Evolutionary conservation across 495 filamentous ascomycete species (phyloP), one percentile per base, ranked within the genome.

Genomic region (Daldinia concentrica): DNA sequence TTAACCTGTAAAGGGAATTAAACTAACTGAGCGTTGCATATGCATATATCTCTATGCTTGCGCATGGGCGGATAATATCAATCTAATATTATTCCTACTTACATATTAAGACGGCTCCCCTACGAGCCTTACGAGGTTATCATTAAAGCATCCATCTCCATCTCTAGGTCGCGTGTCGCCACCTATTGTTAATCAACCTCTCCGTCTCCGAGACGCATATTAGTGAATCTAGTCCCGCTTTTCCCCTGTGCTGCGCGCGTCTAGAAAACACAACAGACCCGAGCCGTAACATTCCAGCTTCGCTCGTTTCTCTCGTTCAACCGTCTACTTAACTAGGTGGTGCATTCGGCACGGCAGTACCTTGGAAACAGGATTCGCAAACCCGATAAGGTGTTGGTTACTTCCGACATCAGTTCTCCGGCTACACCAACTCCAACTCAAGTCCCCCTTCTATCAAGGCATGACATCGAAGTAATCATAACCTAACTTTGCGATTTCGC

Each of bases 401-500:
- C 24, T 61, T 48, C 26, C 41, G 4, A 52, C 41, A 51, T 59
- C n/a, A 27, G 68, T 59, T 60, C 24, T 24, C 15, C 15, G 14
- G 50, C 24, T 24, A 29, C 6, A 30, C 36, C 19, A 45, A 65
- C 14, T n/a, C 57, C 26, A 48, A 58, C 2, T 4, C 32, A 12
- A 54, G 41, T 8, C 17, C n/a, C 43, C n/a, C 43, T 34, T 45
- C 8, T 27, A 51, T 17, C 57, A 29, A 71, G 75, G 74, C 56
- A 77, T 78, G 72, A 74, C 59, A 72, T 50, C 67, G 34, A 58
- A 63, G 56, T 64, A 43, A 37, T 59, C 5, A 36, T 55, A 61
- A 27, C 30, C 29, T 17, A n/a, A 22, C 36, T 27, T 36, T 58
- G 8, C 57, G 61, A 62, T 60, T 17, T 1, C 51, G 34, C 58